Conservation (phyloP, 2,329 filamentous ascomycete species). For the Aspergillus unguis region DNA sequence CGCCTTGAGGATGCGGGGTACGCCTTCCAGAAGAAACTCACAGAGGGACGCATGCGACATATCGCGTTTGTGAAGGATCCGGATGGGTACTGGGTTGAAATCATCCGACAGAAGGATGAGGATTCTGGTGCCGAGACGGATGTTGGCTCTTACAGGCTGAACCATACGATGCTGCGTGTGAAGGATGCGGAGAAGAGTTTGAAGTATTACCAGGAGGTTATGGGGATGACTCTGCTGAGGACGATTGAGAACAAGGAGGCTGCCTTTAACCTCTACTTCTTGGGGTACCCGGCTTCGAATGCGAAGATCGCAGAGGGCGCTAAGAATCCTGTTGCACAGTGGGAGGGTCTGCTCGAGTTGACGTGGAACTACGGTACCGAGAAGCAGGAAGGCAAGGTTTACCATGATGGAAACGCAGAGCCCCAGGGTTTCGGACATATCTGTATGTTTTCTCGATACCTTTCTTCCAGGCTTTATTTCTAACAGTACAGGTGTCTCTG, state of each 20-base stretch:
- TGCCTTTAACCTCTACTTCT: constrained; percentile 88
- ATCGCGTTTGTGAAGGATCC: constrained; percentile 91
- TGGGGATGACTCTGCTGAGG: constrained; percentile 82
- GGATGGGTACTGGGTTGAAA: constrained; percentile 69
- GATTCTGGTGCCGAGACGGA: constrained; percentile 72
- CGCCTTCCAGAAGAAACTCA: constrained; percentile 90
- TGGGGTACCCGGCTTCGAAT: constrained; percentile 68
- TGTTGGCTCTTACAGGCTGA: constrained; percentile 66
- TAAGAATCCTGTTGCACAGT: constrained; percentile 59
- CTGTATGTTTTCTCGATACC: constrained; percentile 52
- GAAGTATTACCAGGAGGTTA: constrained; percentile 76
- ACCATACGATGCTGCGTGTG: constrained; percentile 79
- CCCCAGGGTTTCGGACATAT: constrained; percentile 95
- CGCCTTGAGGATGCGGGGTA: constrained; percentile 87
- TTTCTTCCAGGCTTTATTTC: not conserved
- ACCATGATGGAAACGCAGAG: constrained; percentile 88
- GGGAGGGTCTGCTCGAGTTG: constrained; percentile 83
- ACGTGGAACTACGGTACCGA: constrained; percentile 79
- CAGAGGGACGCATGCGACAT: constrained; percentile 78
- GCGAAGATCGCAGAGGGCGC: constrained; percentile 49
- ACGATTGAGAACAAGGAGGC: constrained; percentile 66
- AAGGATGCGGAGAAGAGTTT: constrained; percentile 74
- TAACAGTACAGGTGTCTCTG: constrained; percentile 59
- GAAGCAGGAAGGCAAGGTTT: constrained; percentile 74
- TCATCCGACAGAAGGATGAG: constrained; percentile 67